Base-by-base conservation (phyloP, 169 alveolate genomes). In the Eimeria praecox region DNA sequence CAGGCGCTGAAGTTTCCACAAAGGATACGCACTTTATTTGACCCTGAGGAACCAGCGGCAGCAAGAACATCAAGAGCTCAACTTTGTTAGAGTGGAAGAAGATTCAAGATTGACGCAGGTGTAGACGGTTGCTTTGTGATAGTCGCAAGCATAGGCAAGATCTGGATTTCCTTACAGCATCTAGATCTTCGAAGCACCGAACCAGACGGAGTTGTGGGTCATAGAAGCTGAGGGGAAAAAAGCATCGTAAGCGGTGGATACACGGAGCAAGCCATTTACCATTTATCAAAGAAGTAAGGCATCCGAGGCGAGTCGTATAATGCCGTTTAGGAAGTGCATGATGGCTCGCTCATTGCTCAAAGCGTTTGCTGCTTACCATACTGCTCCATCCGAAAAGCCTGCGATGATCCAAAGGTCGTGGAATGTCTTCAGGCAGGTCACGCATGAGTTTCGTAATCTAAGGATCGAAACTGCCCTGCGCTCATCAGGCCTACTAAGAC, bases 381-480 rank as follows among this genome's bases (percentile, higher is more conserved):
- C 97, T n/a, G 98, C 97, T n/a, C 99, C 99, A 91, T 98, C 98
- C 4, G 98, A 96, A 77, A 98, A 97, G 27, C 99, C 99, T 44
- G 97, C 97, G 0, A 98, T 98, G 33, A 98, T 95, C 94, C 97
- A 97, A 66, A 97, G 96, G 69, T 97, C 98, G 62, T 97, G 97
- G 62, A 97, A 97, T 44, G 97, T 97, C 75, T 97, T 96, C 71
- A 97, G 97, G 85, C 97, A 97, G 56, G 98, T 97, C 62, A 98
- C 96, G 95, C 96, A 96, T 89, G 96, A 97, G 71, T 97, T 97
- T 91, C 97, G 94, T 16, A 98, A 93, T 80, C 97, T 96, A 77
- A 98, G 98, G 38, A 97, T 97, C 91, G 97, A 97, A 90, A 98
- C 98, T 1, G 98, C 98, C 93, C 99, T 96, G 91, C 98, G 97